Percentiles rank a stretch among this genome's conserved stretches.
Evolutionary conservation across 192 early-diverging fungal species (phyloP).

Genomic region (Mortierella alpina): DNA sequence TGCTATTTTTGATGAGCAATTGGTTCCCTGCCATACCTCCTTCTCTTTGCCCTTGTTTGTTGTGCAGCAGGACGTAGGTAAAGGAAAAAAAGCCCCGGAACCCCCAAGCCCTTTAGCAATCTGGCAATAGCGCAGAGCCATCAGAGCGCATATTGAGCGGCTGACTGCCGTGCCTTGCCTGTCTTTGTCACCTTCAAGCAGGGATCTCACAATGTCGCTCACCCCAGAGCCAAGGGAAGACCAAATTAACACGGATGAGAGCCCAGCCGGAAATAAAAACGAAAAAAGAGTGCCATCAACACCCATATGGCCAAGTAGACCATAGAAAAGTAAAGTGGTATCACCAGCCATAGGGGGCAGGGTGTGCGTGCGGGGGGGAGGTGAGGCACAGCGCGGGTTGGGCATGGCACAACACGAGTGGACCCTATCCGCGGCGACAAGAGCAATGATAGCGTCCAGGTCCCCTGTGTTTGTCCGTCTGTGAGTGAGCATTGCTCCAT

Average conservation of each 20-base stretch:
- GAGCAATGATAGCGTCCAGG: too few species aligned
- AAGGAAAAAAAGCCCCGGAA: too few species aligned
- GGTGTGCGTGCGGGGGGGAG: too few species aligned
- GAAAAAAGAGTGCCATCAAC: background rate
- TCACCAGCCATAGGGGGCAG: too few species aligned
- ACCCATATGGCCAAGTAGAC: background rate
- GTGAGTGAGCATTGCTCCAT: background rate
- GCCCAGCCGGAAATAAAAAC: constrained; percentile 26
- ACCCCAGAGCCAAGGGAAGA: constrained; percentile 8
- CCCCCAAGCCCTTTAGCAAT: too few species aligned
- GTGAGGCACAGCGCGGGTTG: too few species aligned
- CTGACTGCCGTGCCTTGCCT: too few species aligned
- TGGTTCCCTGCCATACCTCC: constrained; percentile 1
- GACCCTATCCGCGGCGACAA: background rate
- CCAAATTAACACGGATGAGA: constrained; percentile 20
- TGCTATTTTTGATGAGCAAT: background rate
- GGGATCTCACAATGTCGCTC: constrained; percentile 2
- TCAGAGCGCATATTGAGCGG: too few species aligned
- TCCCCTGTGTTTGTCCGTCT: too few species aligned
- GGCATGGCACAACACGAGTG: background rate
- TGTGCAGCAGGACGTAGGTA: background rate
- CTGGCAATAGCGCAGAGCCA: too few species aligned
- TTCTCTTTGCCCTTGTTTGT: constrained; percentile 1
- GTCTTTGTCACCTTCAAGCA: background rate
- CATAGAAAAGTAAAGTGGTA: too few species aligned